Evolutionary conservation across 2,329 filamentous ascomycete genomes (phyloP), one percentile per base, ranked within the genome.

Genomic region (Phyllosticta citrichinensis): DNA sequence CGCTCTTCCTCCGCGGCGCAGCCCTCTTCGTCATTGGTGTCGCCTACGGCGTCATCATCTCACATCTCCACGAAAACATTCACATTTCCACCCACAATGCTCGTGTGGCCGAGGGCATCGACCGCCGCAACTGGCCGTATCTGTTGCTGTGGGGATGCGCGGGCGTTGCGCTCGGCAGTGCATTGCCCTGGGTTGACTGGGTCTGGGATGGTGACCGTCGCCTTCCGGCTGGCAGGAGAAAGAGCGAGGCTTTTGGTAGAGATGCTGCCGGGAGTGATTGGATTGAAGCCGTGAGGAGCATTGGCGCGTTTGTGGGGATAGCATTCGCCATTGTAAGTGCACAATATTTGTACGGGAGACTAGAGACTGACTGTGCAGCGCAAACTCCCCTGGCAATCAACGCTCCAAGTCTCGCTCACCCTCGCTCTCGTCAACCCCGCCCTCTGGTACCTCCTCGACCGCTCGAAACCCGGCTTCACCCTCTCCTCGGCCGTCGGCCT

Each of bases 391-490:
- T 99, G 94, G 94, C 83, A 92, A 68, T 97, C 92, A 9, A 94
- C 91, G 1, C 84, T 96, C n/a, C 94, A 99, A 74, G 86, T 95
- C 20, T 95, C 92, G 1, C 75, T 95, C 25, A 94, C 92, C 0
- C 85, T 99, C 56, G 89, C 91, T 22, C 84, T 97, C 63, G 90
- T 88, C 20, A 97, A 97, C 71, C 93, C 94, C 1, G 88, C 94
- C 10, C 79, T 99, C 19, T 99, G 94, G 94, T 99, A 96, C 75
- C 80, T 97, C 24, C 88, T 99, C 69, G 94, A 99, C 75, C 89
- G 93, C 57, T 94, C 91, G 55, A 86, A 85, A 66, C 83, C 91
- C 0, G 94, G 94, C 4, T 88, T 97, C 66, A 77, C 94, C 35
- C 82, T 97, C 60, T 91, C 90, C 0, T 80, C 86, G 14, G 77